A percentile compares a stretch with the other conserved stretches of the same genome.
Conservation (phyloP, 2,329 filamentous ascomycete genomes). For the Fusarium acutatum region DNA sequence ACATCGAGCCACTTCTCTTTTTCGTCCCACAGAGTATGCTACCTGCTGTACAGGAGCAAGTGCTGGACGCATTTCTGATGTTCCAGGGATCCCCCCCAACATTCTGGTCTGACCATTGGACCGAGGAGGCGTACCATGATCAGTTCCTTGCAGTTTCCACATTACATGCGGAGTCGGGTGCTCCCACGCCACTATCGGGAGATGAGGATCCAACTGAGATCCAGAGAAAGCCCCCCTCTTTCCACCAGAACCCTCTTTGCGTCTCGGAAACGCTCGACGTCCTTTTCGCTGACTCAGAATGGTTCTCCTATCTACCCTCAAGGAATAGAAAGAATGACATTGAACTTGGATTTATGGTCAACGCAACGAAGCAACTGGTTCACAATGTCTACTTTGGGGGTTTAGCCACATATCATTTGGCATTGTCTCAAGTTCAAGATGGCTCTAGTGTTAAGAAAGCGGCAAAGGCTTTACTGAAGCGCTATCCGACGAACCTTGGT, state of each 20-base stretch:
- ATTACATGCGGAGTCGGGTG: not conserved
- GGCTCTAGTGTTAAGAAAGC: conserved; percentile 68
- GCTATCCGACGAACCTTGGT: conserved; percentile 66
- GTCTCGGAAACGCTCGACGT: conserved; percentile 56
- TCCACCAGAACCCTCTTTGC: conserved; percentile 42
- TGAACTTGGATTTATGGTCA: conserved; percentile 59
- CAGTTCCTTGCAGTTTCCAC: conserved; percentile 37
- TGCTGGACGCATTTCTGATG: conserved; percentile 76
- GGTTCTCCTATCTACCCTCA: conserved; percentile 55
- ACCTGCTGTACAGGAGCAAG: conserved; percentile 48
- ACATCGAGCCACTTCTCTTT: conserved; percentile 72
- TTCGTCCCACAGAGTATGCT: conserved; percentile 53
- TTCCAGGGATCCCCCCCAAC: conserved; percentile 72
- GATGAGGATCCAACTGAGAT: conserved; percentile 32
- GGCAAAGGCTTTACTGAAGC: conserved; percentile 78
- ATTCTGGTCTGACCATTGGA: conserved; percentile 43
- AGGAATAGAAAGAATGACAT: conserved; percentile 38
- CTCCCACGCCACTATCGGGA: not conserved
- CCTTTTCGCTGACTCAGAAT: conserved; percentile 57
- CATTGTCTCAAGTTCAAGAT: conserved; percentile 68
- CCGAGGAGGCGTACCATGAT: conserved; percentile 43
- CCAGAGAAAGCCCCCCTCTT: conserved; percentile 40
- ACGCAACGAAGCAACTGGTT: conserved; percentile 66
- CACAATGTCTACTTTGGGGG: conserved; percentile 46
- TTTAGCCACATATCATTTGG: conserved; percentile 75